phyloP scores from a whole-genome alignment of 202 grass and related monocot species.

The Hordeum pubiflorum region DNA sequence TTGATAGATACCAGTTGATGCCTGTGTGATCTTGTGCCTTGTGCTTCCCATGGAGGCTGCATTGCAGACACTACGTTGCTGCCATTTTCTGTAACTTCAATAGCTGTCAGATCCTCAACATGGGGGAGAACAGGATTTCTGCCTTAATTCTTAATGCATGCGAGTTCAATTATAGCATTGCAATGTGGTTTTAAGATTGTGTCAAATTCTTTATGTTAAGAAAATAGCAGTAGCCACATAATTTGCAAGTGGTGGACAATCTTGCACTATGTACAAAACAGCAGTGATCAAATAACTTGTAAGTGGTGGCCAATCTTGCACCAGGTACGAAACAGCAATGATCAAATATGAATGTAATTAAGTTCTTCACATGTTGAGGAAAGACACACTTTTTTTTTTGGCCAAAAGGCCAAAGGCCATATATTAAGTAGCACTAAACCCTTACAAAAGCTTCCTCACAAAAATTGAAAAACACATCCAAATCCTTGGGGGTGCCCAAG shows the following conservation, averaged over 20 bases:
- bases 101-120: constrained; percentile 28
- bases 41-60: constrained; percentile 36
- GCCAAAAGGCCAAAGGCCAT: too few species aligned
- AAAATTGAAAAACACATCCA: too few species aligned
- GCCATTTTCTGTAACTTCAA: constrained; percentile 20
- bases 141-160: constrained; percentile 1
- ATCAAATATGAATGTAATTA: background rate
- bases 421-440: too few species aligned
- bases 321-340: background rate
- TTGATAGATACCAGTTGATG: constrained; percentile 21
- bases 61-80: constrained; percentile 29
- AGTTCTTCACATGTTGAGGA: background rate
- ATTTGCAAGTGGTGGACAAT: constrained; percentile 4
- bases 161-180: constrained; percentile 25
- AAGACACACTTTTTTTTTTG: background rate
- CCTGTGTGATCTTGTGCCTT: constrained; percentile 24
- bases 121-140: constrained; percentile 14
- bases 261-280: constrained; percentile 4
- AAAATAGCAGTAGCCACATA: background rate
- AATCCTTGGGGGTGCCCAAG: too few species aligned
- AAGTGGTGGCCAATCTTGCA: background rate
- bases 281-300: background rate
- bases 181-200: background rate
- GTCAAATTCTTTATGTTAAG: background rate
- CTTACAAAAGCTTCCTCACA: too few species aligned